Evolutionary conservation across 1,139 yeast genomes (phyloP).

Genomic region (Saccharomycopsis hybrid): DNA sequence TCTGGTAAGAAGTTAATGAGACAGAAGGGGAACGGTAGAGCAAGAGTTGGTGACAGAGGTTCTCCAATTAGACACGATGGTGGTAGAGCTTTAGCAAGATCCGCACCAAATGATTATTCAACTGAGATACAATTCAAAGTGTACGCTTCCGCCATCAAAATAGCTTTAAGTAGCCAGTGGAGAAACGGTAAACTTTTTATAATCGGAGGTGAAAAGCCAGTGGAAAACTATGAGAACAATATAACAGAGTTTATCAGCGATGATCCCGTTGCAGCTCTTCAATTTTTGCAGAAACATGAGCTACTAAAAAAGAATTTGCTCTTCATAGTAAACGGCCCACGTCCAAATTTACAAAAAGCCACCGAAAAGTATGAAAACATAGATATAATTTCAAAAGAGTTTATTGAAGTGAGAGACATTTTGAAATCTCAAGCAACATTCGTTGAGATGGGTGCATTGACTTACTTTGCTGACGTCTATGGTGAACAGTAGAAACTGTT

Average conservation of each 20-base stretch:
- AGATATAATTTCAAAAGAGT: slow-evolving; percentile 68
- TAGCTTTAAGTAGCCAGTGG: slow-evolving; percentile 78
- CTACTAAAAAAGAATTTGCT: slow-evolving; percentile 52
- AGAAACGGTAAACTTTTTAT: slow-evolving; percentile 65
- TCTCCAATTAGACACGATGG: slow-evolving; percentile 91
- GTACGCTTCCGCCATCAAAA: slow-evolving; percentile 68
- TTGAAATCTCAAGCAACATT: slow-evolving; percentile 73
- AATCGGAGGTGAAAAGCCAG: slow-evolving; percentile 48
- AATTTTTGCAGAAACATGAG: slow-evolving; percentile 53
- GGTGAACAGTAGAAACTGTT: slow-evolving; percentile 8
- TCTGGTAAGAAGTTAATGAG: slow-evolving; percentile 77
- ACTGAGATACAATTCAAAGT: slow-evolving; percentile 74
- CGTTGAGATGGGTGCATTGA: slow-evolving; percentile 69
- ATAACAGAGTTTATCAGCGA: slow-evolving; percentile 41
- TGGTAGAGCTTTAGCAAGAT: slow-evolving; percentile 83
- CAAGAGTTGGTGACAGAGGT: slow-evolving; percentile 94
- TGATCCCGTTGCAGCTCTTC: slow-evolving; percentile 46
- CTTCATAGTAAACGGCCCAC: slow-evolving; percentile 55
- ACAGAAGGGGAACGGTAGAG: slow-evolving; percentile 92
- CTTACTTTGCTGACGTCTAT: slow-evolving; percentile 36
- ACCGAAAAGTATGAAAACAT: slow-evolving; percentile 39
- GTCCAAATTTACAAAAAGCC: slow-evolving; percentile 46
- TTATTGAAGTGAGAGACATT: slow-evolving; percentile 76
- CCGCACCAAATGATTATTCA: slow-evolving; percentile 86
- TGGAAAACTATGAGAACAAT: slow-evolving; percentile 24